Base-by-base conservation (phyloP, 805 yeast species). In the Ogataea ramenticola region DNA sequence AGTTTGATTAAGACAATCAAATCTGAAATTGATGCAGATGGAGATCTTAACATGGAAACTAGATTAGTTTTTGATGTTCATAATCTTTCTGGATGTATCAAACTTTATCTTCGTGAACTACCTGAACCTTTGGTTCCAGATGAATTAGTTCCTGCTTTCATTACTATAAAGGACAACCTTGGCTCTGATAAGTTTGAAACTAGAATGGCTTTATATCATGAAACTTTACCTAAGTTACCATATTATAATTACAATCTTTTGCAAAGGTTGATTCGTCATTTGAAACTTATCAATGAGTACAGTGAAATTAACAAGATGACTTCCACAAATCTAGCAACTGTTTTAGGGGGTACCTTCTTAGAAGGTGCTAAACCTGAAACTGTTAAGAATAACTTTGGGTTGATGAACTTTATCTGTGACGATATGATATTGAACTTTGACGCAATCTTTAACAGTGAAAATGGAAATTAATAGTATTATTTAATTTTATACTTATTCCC, bases 271-370 rank as follows among this genome's bases (percentile, higher is more conserved):
- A 70, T 84, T 33, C 65, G 70, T 36, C 98, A 90, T 65, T 72
- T 90, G 66, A 70, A 74, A 50, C 73, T 72, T 50, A 82, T 91
- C 21, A 80, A 84, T 43, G 74, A 73, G 46, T 80, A 79, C 55
- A 80, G 82, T 38, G 80, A 75, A 11, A 66, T 65, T 39, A 91
- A 91, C 65, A 81, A 81, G 59, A 91, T 91, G 98, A 86, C 83
- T 44, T 78, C 95, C 3, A 81, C 88, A 1, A 91, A 91, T 58
- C 66, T 91, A 55, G 95, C 96, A 4, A 91, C 95, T 44, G 96
- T 91, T 7, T 83, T 91, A 49, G 82, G 81, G 1, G 82, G 82
- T 1, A 75, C 79, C 3, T 67, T 77, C 43, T 75, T 79, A 5
- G 82, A 77, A 49, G 79, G 80, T 14, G 68, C 77, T 48, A 64